Base-by-base conservation (phyloP, 139 green algal species). In the Micromonas commoda region DNA sequence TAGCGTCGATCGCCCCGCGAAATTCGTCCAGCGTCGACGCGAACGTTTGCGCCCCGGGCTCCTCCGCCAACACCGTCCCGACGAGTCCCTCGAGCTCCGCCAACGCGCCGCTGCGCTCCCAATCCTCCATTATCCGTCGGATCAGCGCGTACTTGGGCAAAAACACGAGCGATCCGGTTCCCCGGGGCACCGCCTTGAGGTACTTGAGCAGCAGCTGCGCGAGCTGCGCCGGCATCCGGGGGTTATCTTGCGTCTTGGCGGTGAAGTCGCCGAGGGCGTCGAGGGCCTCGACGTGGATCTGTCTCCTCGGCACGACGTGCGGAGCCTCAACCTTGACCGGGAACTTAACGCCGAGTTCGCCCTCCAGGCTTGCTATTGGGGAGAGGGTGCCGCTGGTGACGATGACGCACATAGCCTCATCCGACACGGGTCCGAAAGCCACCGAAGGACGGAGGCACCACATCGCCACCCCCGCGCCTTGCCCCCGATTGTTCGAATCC, bases 141-240 rank as follows among this genome's bases (percentile, higher is more conserved):
- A 97, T 81, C 64, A 95, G 79, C 54, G 77, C 71, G 83, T 97
- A 97, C 71, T 82, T 91, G 32, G 93, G 88, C 32, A 97, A 57
- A 85, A 97, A 97, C 51, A 96, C 79, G 60, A 97, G 88, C 75
- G 97, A 79, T n/a, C 93, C 93, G 77, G n/a, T n/a, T n/a, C 93
- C 90, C 21, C 93, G 93, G 38, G 96, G 85, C 2, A 81, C 63
- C n/a, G n/a, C n/a, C 51, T 77, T 61, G 34, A 54, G 80, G 24
- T 85, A 80, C 31, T 81, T 33, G 76, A 92, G 67, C 45, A 96
- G 45, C 16, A 78, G 64, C 19, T 84, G 28, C 3, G 45, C 75
- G 16, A 80, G 28, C 6, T 68, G 26, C 38, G 16, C n/a, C 20
- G 72, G n/a, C 21, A 78, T 63, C 45, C 26, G 33, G 23, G 2